A percentile compares a stretch with the other conserved stretches of the same genome.
Conservation (phyloP, 176 grass and related monocot species). For the Oryza glaberrima region DNA sequence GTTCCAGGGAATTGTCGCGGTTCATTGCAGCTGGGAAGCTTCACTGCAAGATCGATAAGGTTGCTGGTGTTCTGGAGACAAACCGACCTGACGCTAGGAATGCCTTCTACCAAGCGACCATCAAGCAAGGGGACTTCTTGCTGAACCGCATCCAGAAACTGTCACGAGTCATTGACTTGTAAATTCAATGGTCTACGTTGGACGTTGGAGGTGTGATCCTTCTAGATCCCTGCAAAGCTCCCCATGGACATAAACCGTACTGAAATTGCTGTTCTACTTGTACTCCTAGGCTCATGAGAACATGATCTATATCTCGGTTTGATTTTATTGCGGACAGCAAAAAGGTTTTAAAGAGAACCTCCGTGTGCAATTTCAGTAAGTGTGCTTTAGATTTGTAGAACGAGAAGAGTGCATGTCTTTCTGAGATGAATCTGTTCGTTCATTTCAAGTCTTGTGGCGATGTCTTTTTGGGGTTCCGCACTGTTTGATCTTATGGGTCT, state of each 20-base stretch:
- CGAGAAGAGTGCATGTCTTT: neutral
- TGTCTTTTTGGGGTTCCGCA: no score
- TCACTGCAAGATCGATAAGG: slow-evolving; percentile 98
- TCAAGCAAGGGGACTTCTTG: slow-evolving; percentile 98
- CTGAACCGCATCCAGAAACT: slow-evolving; percentile 98
- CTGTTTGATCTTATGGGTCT: no score
- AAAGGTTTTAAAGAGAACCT: neutral
- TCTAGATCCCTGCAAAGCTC: neutral
- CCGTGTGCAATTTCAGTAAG: neutral
- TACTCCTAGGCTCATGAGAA: neutral
- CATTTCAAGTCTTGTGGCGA: neutral
- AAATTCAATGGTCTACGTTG: slow-evolving; percentile 25
- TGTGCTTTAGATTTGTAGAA: neutral
- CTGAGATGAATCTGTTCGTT: neutral
- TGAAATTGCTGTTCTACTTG: neutral
- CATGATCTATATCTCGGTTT: neutral
- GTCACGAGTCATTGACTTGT: slow-evolving; percentile 90
- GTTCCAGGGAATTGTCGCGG: slow-evolving; percentile 72
- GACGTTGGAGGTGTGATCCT: neutral
- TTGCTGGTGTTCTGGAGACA: slow-evolving; percentile 85
- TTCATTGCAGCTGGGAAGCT: slow-evolving; percentile 98
- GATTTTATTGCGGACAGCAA: neutral
- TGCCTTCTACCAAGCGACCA: slow-evolving; percentile 90
- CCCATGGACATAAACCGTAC: neutral
- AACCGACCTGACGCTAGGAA: slow-evolving; percentile 94